Conservation (phyloP, 805 yeast genomes). For the Wickerhamomyces ciferrii region DNA sequence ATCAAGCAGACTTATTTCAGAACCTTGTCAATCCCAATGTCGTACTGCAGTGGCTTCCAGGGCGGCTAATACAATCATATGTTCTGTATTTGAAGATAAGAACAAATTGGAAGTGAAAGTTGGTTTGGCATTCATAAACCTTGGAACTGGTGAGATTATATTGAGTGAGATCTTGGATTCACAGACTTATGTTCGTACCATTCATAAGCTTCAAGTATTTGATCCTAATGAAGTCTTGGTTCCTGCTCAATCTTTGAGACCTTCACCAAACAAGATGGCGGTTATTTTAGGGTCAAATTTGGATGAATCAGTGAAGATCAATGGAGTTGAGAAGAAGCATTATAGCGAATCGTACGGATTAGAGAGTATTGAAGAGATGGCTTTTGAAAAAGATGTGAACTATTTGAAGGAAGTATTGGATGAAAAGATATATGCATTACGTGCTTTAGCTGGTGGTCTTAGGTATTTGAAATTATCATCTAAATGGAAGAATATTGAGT, state of each 20-base stretch:
- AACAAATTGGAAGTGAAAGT: constrained; percentile 22
- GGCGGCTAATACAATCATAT: constrained; percentile 12
- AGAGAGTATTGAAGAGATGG: constrained; percentile 8
- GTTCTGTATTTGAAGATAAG: constrained; percentile 23
- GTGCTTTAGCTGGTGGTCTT: constrained; percentile 29
- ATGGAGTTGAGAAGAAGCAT: constrained; percentile 17
- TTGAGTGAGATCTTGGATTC: constrained; percentile 36
- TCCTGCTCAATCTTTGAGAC: constrained; percentile 24
- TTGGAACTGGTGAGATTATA: constrained; percentile 31
- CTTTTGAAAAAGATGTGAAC: constrained; percentile 16
- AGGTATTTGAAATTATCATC: constrained; percentile 17
- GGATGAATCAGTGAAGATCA: constrained; percentile 18
- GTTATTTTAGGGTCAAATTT: constrained; percentile 30
- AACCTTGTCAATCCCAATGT: not conserved
- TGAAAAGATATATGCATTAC: constrained; percentile 25
- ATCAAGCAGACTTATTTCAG: not conserved
- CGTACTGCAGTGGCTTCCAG: not conserved
- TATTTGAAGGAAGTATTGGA: constrained; percentile 20
- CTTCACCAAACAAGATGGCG: constrained; percentile 26
- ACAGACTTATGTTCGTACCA: constrained; percentile 38
- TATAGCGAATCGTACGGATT: constrained; percentile 25
- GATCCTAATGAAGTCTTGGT: constrained; percentile 30
- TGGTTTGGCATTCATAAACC: constrained; percentile 35
- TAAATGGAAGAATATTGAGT: constrained; percentile 9
- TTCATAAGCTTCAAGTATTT: constrained; percentile 33